Percentiles rank a stretch among this genome's conserved stretches.
Conservation (phyloP, 148 eudicot species). For the Hydrangea macrophylla region DNA sequence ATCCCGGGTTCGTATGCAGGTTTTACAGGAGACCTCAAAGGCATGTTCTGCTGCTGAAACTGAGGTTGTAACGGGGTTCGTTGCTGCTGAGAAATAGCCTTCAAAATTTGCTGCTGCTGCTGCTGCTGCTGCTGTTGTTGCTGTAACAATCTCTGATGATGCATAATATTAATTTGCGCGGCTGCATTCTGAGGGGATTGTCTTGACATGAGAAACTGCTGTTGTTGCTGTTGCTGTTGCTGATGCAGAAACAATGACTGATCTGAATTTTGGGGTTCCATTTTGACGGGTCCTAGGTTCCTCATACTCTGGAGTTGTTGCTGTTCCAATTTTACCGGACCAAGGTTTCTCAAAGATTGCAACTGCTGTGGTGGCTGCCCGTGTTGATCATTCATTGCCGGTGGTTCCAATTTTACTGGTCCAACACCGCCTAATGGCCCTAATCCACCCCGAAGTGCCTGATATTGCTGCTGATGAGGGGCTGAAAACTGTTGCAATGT, state of each 20-base stretch:
- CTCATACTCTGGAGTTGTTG: slow-evolving; percentile 69
- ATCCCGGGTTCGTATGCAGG: slow-evolving; percentile 83
- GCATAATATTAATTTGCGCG: slow-evolving; percentile 65
- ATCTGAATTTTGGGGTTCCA: slow-evolving; percentile 82
- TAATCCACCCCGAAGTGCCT: slow-evolving; percentile 49
- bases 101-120: slow-evolving; percentile 75
- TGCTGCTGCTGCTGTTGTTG: slow-evolving; percentile 64
- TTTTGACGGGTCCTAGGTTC: slow-evolving; percentile 50
- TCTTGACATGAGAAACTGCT: slow-evolving; percentile 64
- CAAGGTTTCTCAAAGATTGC: slow-evolving; percentile 60
- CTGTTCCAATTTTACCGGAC: slow-evolving; percentile 68
- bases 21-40: slow-evolving; percentile 73
- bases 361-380: slow-evolving; percentile 46
- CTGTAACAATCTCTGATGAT: slow-evolving; percentile 72
- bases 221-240: slow-evolving; percentile 63
- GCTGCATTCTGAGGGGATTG: slow-evolving; percentile 77
- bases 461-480: slow-evolving; percentile 53
- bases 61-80: slow-evolving; percentile 58
- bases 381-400: slow-evolving; percentile 43
- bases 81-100: slow-evolving; percentile 80
- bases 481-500: slow-evolving; percentile 43
- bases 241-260: slow-evolving; percentile 69
- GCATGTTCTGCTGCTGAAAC: slow-evolving; percentile 64
- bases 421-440: slow-evolving; percentile 47
- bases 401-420: slow-evolving; percentile 64